phyloP scores from a whole-genome alignment of 257 asterid genomes.

The Nicotiana tomentosiformis region DNA sequence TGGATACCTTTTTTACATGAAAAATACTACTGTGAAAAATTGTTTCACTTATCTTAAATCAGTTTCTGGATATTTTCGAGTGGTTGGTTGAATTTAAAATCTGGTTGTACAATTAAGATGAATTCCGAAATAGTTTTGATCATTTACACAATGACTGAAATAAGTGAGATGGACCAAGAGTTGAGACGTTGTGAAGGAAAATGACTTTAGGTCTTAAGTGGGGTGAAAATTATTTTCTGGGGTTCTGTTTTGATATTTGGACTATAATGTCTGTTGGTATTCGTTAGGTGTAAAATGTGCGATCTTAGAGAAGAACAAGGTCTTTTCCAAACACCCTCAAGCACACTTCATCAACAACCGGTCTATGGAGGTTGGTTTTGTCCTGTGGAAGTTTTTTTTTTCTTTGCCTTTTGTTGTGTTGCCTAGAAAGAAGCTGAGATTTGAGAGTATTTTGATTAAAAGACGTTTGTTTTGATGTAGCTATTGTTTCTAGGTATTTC shows the following conservation, averaged over 20 bases:
- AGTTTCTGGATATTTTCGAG: neutral
- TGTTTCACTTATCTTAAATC: too few relatives aligned
- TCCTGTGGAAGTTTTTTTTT: neutral
- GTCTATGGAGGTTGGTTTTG: conserved; percentile 76
- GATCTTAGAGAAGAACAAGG: conserved; percentile 66
- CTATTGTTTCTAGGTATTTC: conserved; percentile 57
- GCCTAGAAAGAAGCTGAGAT: neutral
- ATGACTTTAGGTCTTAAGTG: neutral
- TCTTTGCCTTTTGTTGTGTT: neutral
- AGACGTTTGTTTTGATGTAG: conserved; percentile 31
- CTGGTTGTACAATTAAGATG: too few relatives aligned
- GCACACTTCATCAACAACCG: conserved; percentile 94
- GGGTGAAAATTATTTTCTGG: neutral
- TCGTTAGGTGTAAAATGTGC: conserved; percentile 68
- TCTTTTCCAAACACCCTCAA: conserved; percentile 79
- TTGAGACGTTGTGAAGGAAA: neutral
- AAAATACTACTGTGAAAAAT: neutral
- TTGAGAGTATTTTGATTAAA: neutral
- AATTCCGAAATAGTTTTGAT: too few relatives aligned
- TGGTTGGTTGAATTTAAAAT: neutral
- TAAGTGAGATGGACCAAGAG: neutral
- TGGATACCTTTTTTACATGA: neutral
- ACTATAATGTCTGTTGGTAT: neutral
- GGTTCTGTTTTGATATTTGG: neutral
- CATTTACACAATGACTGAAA: neutral